Evolutionary conservation across 1,139 yeast genomes (phyloP), one percentile per base, ranked within the genome.

Genomic region (Debaryomycetaceae sp.): DNA sequence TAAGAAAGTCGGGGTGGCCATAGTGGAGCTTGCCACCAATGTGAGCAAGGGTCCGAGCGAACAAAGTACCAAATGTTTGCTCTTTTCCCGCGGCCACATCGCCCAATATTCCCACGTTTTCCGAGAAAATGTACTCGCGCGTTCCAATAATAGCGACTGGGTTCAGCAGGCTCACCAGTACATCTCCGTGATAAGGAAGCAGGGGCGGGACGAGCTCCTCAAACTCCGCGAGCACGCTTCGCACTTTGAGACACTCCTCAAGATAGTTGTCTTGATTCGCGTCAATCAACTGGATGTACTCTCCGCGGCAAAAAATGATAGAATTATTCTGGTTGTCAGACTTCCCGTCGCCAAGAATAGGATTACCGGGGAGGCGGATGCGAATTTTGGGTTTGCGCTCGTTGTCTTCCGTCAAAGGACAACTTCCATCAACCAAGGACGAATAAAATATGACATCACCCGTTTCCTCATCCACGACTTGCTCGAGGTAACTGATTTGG

Each of bases 71-170:
- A 48, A 69, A 69, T 2, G 75, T 68, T 47, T 68, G 75, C 38
- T 69, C 76, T 35, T 69, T 69, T 4, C 73, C 74, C 6, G 75
- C 75, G 1, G 76, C 75, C 28, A 69, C 62, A 43, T 69, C 76
- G 5, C 75, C 75, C 24, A 69, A 46, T 15, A 69, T 58, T 3
- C 76, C 75, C 31, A 65, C 58, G 39, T 68, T 69, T 38, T 69
- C 75, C 1, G 73, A 67, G 35, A 68, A 69, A 11, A 69, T 67
- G 36, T 69, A 69, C 36, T 69, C 76, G 35, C 76, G 49, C 0
- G 75, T 65, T 4, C 75, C 75, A 30, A 69, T 56, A 27, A 69
- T 69, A 1, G 75, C 76, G 23, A 68, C 73, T 0, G 74, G 74
- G 33, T 51, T 51, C 2, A 53, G 44, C 16, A 44, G 46, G 2